Evolutionary conservation across 805 yeast species (phyloP).

Genomic region (Yarrowia bubula): DNA sequence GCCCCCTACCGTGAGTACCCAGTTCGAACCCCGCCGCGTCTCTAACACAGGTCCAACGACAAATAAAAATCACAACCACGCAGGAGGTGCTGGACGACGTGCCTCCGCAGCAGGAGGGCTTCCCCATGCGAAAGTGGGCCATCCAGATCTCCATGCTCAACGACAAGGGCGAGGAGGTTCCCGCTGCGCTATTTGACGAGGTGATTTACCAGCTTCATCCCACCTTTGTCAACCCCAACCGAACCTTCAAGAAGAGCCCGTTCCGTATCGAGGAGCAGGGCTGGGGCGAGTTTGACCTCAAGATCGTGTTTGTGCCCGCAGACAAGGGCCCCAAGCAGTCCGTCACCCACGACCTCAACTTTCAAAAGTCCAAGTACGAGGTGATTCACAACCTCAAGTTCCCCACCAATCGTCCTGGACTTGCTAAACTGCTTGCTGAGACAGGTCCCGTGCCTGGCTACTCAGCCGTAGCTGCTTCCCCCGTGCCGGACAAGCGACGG

Average conservation of each 20-base stretch:
- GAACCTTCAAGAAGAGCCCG: slow-evolving; percentile 78
- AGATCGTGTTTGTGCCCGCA: slow-evolving; percentile 67
- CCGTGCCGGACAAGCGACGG: slow-evolving; percentile 41
- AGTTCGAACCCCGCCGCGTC: too few relatives aligned
- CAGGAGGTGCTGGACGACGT: slow-evolving; percentile 79
- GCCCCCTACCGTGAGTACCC: slow-evolving; percentile 24
- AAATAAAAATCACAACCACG: slow-evolving; percentile 79
- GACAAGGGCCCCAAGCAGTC: slow-evolving; percentile 90
- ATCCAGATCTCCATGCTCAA: slow-evolving; percentile 74
- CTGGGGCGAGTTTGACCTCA: slow-evolving; percentile 97
- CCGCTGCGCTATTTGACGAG: slow-evolving; percentile 85
- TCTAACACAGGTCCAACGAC: slow-evolving; percentile 60
- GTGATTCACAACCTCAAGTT: slow-evolving; percentile 74
- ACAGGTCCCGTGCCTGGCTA: slow-evolving; percentile 75
- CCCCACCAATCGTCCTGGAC: slow-evolving; percentile 70
- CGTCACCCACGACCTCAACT: slow-evolving; percentile 85
- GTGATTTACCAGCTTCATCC: slow-evolving; percentile 94
- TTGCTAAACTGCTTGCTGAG: slow-evolving; percentile 71
- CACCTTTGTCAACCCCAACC: slow-evolving; percentile 84
- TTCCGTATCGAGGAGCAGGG: slow-evolving; percentile 89
- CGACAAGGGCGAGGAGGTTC: slow-evolving; percentile 74
- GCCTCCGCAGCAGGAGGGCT: slow-evolving; percentile 82
- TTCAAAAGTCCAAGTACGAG: slow-evolving; percentile 69
- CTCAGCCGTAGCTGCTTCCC: slow-evolving; percentile 30
- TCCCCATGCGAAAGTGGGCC: slow-evolving; percentile 94